phyloP scores from a whole-genome alignment of 1,284 basidiomycete species.

The Lentinula novae-zelandiae region DNA sequence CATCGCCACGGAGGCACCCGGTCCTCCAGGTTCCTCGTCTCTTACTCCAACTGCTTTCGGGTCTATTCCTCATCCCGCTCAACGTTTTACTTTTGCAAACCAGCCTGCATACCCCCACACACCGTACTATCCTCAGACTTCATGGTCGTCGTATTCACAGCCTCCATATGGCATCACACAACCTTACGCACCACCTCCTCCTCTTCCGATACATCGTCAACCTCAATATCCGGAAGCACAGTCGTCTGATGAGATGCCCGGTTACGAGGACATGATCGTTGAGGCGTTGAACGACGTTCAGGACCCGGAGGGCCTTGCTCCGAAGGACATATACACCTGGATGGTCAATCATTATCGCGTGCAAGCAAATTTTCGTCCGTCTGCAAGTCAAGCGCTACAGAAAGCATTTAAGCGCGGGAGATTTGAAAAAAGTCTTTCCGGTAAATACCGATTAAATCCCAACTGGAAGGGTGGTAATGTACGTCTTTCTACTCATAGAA shows the following conservation, averaged over 20 bases:
- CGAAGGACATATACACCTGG: constrained; percentile 77
- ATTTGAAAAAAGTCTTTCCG: constrained; percentile 64
- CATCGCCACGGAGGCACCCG: constrained; percentile 19
- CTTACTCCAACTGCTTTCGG: neutral
- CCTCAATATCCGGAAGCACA: constrained; percentile 22
- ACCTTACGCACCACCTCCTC: constrained; percentile 11
- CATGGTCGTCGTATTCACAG: constrained; percentile 9
- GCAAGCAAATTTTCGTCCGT: constrained; percentile 80
- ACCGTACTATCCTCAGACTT: constrained; percentile 12
- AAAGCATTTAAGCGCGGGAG: constrained; percentile 77
- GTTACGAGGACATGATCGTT: constrained; percentile 85
- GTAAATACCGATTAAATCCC: constrained; percentile 69
- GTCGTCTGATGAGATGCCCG: constrained; percentile 64
- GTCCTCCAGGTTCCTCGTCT: constrained; percentile 19
- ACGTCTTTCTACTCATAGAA: constrained; percentile 23
- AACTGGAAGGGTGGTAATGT: constrained; percentile 79
- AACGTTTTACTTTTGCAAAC: constrained; percentile 7
- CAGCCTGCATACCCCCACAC: constrained; percentile 13
- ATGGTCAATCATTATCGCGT: constrained; percentile 78
- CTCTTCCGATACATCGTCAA: constrained; percentile 1
- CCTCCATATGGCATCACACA: constrained; percentile 2
- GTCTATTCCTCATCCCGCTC: constrained; percentile 14
- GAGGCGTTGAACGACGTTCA: constrained; percentile 59
- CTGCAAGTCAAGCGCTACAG: constrained; percentile 79
- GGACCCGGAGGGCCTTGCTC: constrained; percentile 68